Conservation (phyloP, 768 basidiomycete genomes). For the Leucosporidium scottii region DNA sequence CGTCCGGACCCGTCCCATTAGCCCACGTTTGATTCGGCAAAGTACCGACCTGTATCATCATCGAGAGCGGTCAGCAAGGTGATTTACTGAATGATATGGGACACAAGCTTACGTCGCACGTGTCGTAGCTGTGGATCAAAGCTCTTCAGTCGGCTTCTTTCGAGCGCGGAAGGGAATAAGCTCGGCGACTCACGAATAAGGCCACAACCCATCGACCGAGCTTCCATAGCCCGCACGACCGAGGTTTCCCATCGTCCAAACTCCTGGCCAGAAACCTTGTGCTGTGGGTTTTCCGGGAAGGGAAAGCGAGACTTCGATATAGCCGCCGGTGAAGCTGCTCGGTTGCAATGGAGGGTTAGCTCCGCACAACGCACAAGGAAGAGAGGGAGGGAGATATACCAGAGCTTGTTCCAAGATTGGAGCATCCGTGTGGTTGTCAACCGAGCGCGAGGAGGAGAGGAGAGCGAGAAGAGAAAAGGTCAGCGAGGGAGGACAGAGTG, state of each 20-base stretch:
- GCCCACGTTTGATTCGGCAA: conserved; percentile 59
- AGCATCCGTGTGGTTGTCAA: too few species aligned
- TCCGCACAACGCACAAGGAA: neutral
- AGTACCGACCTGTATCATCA: conserved; percentile 58
- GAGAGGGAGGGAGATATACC: neutral
- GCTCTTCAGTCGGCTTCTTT: neutral
- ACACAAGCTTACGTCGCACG: conserved; percentile 67
- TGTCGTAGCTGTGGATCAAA: conserved; percentile 36
- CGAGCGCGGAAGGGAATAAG: neutral
- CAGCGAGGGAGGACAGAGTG: too few species aligned
- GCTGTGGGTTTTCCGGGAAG: conserved; percentile 18
- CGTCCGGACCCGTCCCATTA: conserved; percentile 54
- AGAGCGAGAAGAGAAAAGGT: too few species aligned
- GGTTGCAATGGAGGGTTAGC: neutral
- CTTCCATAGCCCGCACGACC: conserved; percentile 82
- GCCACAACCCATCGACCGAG: conserved; percentile 70
- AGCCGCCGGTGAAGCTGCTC: conserved; percentile 36
- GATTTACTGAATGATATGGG: neutral
- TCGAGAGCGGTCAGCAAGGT: conserved; percentile 49
- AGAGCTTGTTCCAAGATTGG: conserved; percentile 33
- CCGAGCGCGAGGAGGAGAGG: too few species aligned
- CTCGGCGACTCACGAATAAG: neutral
- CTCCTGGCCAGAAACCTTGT: conserved; percentile 25
- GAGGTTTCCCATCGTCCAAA: conserved; percentile 60
- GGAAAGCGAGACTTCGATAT: conserved; percentile 28